A percentile compares a stretch with the other conserved stretches of the same genome.
Evolutionary conservation across 768 basidiomycete genomes (phyloP).

Genomic region (Tulasnella sp.): DNA sequence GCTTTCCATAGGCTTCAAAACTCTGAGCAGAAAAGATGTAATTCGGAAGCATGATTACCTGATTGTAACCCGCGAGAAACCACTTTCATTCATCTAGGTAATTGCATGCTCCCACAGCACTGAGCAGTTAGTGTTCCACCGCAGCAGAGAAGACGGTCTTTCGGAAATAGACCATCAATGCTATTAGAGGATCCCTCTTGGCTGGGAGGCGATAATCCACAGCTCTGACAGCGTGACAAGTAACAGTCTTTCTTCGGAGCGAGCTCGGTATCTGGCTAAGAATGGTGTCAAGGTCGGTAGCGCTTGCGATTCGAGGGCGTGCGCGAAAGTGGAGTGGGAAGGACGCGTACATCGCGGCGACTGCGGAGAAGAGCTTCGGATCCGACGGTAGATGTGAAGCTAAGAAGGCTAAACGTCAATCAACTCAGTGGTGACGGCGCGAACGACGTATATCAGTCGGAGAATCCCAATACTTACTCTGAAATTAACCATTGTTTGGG

Average conservation of each 20-base stretch:
- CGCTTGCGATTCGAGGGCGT: background rate
- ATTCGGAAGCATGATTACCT: no score
- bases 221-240: background rate
- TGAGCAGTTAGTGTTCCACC: no score
- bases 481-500: no score
- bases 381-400: background rate
- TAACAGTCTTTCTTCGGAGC: background rate
- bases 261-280: background rate
- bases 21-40: no score
- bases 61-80: no score
- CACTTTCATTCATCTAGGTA: no score
- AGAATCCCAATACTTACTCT: no score
- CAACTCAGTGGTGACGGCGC: background rate
- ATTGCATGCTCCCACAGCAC: background rate
- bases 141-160: background rate
- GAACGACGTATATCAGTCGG: no score
- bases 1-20: no score
- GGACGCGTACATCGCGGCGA: background rate
- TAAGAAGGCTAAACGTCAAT: background rate
- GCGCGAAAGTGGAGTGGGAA: background rate
- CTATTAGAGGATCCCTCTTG: background rate
- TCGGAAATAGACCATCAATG: background rate
- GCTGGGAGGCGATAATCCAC: background rate
- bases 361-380: background rate
- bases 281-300: no score